Percentiles rank a stretch among this genome's conserved stretches.
These are phyloP conservation scores for Euphorbia peplus DNA, from an alignment of 345 rosid species.

Conservation along the genomic window DNA sequence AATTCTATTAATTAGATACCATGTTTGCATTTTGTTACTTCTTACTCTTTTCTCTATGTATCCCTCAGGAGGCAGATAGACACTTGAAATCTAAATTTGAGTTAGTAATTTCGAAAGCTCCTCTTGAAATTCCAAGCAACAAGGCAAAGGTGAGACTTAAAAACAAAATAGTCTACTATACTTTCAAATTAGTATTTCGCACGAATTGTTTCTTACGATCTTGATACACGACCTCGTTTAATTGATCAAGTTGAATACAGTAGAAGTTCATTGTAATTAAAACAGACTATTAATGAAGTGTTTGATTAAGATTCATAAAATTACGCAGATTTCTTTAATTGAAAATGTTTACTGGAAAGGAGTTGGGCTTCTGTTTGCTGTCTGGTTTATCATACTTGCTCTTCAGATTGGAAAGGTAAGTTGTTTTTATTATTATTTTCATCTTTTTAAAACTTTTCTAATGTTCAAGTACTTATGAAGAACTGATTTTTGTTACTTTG, in stretches of 20 bases:
- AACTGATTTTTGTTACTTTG: no score
- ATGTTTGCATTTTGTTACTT: no score
- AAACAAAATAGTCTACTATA: slow-evolving; percentile 22
- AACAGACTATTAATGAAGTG: no score
- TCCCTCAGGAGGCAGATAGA: slow-evolving; percentile 31
- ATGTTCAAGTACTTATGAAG: no score
- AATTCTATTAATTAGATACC: no score
- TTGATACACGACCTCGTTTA: no score
- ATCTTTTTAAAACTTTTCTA: no score
- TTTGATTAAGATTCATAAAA: background rate
- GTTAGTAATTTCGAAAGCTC: slow-evolving; percentile 22
- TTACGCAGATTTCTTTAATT: slow-evolving; percentile 36
- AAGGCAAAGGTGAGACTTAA: background rate
- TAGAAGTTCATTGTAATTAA: no score
- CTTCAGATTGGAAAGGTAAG: slow-evolving; percentile 46
- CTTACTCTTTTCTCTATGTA: background rate
- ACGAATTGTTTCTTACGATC: no score
- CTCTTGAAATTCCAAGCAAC: slow-evolving; percentile 18
- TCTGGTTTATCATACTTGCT: slow-evolving; percentile 39
- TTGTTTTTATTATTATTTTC: slow-evolving; percentile 3
- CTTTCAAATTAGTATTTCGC: no score
- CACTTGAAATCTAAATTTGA: background rate
- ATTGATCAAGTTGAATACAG: no score
- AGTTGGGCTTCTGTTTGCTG: slow-evolving; percentile 37
- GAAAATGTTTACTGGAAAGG: slow-evolving; percentile 47